phyloP scores from a whole-genome alignment of 768 basidiomycete species.

The Suillus spraguei region DNA sequence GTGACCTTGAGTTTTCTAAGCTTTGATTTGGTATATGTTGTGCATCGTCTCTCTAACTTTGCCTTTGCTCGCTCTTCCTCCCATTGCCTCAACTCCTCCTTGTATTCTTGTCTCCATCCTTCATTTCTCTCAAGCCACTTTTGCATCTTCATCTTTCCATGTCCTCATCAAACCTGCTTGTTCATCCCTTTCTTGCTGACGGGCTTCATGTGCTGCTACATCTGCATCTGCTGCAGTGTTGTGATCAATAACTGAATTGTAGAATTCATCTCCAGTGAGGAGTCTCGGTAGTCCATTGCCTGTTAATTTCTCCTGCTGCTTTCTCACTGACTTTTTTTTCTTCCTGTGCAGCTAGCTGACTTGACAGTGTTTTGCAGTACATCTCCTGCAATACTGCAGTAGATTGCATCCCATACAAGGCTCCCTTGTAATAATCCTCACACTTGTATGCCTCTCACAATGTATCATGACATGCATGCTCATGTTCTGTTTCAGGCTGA shows the following conservation, averaged over 20 bases:
- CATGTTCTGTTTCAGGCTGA: too few relatives aligned
- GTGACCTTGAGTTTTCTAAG: not conserved
- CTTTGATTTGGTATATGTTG: not conserved
- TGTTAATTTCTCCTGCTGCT: too few relatives aligned
- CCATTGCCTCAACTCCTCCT: not conserved
- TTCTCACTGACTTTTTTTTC: too few relatives aligned
- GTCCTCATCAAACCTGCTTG: not conserved
- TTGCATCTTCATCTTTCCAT: not conserved
- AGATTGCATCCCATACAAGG: too few relatives aligned
- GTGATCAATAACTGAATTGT: not conserved
- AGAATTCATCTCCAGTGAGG: not conserved
- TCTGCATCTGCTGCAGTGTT: not conserved
- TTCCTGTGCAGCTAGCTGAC: too few relatives aligned
- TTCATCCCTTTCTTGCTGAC: not conserved
- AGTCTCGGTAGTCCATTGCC: too few relatives aligned
- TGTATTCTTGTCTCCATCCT: not conserved
- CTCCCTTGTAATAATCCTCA: too few relatives aligned
- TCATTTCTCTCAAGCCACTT: slow-evolving; percentile 1
- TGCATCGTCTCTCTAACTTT: not conserved
- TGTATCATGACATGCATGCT: too few relatives aligned
- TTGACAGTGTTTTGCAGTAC: too few relatives aligned
- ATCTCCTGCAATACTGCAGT: too few relatives aligned
- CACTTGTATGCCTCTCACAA: too few relatives aligned
- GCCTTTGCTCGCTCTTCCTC: not conserved
- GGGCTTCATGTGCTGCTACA: too few relatives aligned